These are phyloP conservation scores for Exobasidium cylindrosporum DNA, from an alignment of 1,284 basidiomycete genomes.

Conservation along the genomic window DNA sequence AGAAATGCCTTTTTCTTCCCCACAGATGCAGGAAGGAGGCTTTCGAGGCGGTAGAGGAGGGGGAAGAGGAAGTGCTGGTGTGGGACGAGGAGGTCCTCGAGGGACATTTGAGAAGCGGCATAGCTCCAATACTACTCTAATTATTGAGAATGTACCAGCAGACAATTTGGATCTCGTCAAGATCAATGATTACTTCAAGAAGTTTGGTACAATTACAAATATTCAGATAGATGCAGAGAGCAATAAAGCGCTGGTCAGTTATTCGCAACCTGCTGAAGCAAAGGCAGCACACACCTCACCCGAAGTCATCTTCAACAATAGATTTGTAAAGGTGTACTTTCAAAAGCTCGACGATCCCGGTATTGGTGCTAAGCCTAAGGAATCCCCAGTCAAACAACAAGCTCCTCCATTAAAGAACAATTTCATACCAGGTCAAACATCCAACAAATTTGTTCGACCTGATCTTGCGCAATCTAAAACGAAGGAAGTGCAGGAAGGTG, in stretches of 20 bases:
- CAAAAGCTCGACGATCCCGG: constrained; percentile 59
- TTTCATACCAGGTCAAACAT: constrained; percentile 43
- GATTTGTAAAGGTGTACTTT: constrained; percentile 75
- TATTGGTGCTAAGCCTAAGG: constrained; percentile 73
- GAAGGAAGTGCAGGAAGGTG: constrained; percentile 60
- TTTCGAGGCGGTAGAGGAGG: constrained; percentile 55
- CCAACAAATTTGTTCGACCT: constrained; percentile 39
- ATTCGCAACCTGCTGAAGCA: constrained; percentile 79
- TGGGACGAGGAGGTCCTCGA: constrained; percentile 58
- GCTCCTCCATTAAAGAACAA: constrained; percentile 25
- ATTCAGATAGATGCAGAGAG: constrained; percentile 78
- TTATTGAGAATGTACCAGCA: constrained; percentile 88
- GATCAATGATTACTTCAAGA: constrained; percentile 84
- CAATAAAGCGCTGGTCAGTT: constrained; percentile 79
- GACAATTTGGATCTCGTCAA: constrained; percentile 73
- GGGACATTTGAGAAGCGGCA: constrained; percentile 42
- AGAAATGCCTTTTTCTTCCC: neutral
- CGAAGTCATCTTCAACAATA: constrained; percentile 86
- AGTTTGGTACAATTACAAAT: constrained; percentile 88
- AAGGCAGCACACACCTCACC: constrained; percentile 85
- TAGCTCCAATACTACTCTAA: constrained; percentile 70
- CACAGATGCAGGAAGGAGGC: neutral
- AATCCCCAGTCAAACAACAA: constrained; percentile 70
- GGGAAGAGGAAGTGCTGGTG: constrained; percentile 57
- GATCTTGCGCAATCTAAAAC: constrained; percentile 45